These are phyloP conservation scores for Aspergillus intermedius DNA, from an alignment of 2,329 filamentous ascomycete genomes.

Conservation along the genomic window DNA sequence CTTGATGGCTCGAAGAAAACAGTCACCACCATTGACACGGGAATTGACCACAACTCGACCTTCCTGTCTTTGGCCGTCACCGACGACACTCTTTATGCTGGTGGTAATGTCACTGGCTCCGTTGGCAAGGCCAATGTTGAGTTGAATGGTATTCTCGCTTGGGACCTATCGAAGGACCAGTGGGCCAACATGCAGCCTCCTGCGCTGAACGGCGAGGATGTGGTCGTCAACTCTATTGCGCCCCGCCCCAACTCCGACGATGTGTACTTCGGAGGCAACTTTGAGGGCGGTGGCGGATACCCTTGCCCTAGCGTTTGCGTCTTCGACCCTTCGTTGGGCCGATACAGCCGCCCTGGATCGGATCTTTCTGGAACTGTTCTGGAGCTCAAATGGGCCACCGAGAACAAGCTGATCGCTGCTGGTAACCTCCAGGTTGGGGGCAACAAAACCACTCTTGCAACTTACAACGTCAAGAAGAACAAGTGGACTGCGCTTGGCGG, in stretches of 20 bases:
- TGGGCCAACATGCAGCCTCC: constrained; percentile 66
- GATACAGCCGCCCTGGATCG: constrained; percentile 75
- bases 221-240: constrained; percentile 69
- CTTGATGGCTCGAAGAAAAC: constrained; percentile 68
- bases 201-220: constrained; percentile 61
- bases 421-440: constrained; percentile 67
- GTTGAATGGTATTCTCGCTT: constrained; percentile 70
- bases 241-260: constrained; percentile 63
- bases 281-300: constrained; percentile 74
- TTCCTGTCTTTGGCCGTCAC: constrained; percentile 66
- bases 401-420: constrained; percentile 65
- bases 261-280: constrained; percentile 80
- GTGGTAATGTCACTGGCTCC: constrained; percentile 67
- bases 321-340: constrained; percentile 61
- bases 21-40: constrained; percentile 60
- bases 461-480: constrained; percentile 62
- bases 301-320: constrained; percentile 76
- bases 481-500: constrained; percentile 58
- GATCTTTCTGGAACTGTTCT: constrained; percentile 65
- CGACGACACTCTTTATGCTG: constrained; percentile 67
- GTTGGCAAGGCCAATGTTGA: constrained; percentile 54
- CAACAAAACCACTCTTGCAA: constrained; percentile 61
- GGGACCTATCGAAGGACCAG: constrained; percentile 61
- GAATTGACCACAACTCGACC: constrained; percentile 64
- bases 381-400: constrained; percentile 68